phyloP scores from a whole-genome alignment of 331 rosid genomes.

The Prunus yedoensis region DNA sequence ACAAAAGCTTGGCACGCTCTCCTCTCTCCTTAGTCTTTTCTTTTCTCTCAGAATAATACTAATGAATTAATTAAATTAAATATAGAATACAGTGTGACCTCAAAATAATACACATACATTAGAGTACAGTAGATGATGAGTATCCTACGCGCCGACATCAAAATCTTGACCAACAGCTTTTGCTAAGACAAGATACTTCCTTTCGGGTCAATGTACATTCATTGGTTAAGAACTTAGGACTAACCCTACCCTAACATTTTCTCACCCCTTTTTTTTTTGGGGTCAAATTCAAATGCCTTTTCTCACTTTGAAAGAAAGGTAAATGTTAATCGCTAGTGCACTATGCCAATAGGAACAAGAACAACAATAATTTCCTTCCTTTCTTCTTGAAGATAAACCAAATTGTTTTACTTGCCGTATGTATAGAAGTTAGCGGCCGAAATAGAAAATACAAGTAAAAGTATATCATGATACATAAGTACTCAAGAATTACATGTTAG shows the following conservation, averaged over 20 bases:
- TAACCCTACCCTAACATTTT: too few relatives aligned
- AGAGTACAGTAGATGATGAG: background rate
- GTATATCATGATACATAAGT: too few relatives aligned
- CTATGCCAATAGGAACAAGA: background rate
- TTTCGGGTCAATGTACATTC: background rate
- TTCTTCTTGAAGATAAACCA: too few relatives aligned
- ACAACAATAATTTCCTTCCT: background rate
- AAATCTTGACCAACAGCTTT: slow-evolving; percentile 25
- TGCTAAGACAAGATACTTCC: slow-evolving; percentile 13
- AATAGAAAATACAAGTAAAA: too few relatives aligned
- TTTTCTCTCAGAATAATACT: background rate
- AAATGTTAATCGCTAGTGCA: background rate
- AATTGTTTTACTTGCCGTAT: too few relatives aligned
- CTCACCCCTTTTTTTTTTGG: too few relatives aligned
- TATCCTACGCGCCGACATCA: slow-evolving; percentile 18
- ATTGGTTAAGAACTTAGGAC: background rate
- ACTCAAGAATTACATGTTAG: too few relatives aligned
- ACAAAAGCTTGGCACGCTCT: background rate
- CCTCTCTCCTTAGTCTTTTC: background rate
- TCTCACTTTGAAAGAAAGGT: background rate
- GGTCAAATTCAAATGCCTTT: background rate
- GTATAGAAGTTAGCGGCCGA: too few relatives aligned
- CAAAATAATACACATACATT: slow-evolving; percentile 8
- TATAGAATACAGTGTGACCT: background rate
- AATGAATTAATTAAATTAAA: background rate